phyloP scores from a whole-genome alignment of 345 rosid species.

The Linum tenue region DNA sequence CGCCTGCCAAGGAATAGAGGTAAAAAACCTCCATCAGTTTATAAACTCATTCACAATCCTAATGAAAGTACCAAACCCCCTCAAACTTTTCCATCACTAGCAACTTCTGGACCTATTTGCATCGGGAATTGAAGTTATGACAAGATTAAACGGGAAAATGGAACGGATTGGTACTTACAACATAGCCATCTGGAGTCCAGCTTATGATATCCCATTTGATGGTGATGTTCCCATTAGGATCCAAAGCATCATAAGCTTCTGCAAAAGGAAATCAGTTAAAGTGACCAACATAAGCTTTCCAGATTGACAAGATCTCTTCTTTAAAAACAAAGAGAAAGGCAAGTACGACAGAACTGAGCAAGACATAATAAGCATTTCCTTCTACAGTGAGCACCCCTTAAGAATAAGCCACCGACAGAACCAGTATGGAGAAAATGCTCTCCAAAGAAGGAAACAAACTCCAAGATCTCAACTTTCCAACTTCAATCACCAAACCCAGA shows the following conservation, averaged over 20 bases:
- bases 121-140: background rate
- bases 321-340: background rate
- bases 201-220: slow-evolving; percentile 5
- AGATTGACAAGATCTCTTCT: background rate
- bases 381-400: no score
- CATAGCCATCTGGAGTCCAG: slow-evolving; percentile 23
- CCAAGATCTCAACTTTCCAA: background rate
- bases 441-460: background rate
- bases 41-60: background rate
- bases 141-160: background rate
- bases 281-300: background rate
- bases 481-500: background rate
- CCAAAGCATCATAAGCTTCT: slow-evolving; percentile 4
- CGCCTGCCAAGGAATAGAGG: slow-evolving; percentile 15
- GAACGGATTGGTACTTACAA: slow-evolving; percentile 14
- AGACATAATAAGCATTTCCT: no score
- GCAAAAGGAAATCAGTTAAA: slow-evolving; percentile 15
- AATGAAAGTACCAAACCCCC: background rate
- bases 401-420: no score
- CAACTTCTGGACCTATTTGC: background rate
- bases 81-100: background rate
- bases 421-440: no score
- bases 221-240: slow-evolving; percentile 6
- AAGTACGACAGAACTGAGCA: no score
- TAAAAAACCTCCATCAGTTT: background rate